Evolutionary conservation across 2,329 filamentous ascomycete species (phyloP).

Genomic region (Aspergillus jensenii): DNA sequence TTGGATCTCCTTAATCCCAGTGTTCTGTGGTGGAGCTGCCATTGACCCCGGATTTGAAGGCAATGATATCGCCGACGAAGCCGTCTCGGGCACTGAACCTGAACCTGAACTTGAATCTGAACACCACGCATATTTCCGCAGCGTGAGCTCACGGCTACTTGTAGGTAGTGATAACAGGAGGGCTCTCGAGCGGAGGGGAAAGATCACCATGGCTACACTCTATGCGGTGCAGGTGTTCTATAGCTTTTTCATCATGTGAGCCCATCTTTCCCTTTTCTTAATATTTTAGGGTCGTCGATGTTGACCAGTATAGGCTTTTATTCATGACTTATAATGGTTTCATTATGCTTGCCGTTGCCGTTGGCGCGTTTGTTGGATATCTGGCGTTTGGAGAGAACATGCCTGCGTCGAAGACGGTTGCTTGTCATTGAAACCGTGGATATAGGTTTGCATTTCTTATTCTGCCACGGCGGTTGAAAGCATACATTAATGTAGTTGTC

Average conservation of each 20-base stretch:
- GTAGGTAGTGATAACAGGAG: slow-evolving; percentile 69
- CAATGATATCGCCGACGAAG: slow-evolving; percentile 34
- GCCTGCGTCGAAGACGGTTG: slow-evolving; percentile 76
- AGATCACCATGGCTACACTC: slow-evolving; percentile 74
- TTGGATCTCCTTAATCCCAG: slow-evolving; percentile 9
- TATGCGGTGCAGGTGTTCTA: slow-evolving; percentile 97
- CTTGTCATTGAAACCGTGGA: slow-evolving; percentile 69
- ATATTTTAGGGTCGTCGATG: neutral
- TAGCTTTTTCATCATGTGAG: slow-evolving; percentile 99
- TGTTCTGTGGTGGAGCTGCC: slow-evolving; percentile 19
- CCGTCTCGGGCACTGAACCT: slow-evolving; percentile 26
- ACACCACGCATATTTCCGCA: slow-evolving; percentile 26
- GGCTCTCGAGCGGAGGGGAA: slow-evolving; percentile 65
- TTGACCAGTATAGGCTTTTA: slow-evolving; percentile 65
- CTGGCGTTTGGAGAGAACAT: slow-evolving; percentile 72
- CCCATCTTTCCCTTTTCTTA: slow-evolving; percentile 25
- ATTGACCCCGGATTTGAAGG: slow-evolving; percentile 26
- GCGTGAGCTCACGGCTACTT: slow-evolving; percentile 69
- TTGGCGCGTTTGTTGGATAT: slow-evolving; percentile 88
- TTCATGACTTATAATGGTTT: slow-evolving; percentile 99
- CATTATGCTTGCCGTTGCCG: slow-evolving; percentile 88
- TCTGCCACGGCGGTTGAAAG: neutral
- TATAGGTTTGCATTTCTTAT: neutral
- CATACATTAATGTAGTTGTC: neutral
- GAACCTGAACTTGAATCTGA: neutral